Evolutionary conservation across 352 stramenopile species (phyloP).

Genomic region (Phytopythium litorale): DNA sequence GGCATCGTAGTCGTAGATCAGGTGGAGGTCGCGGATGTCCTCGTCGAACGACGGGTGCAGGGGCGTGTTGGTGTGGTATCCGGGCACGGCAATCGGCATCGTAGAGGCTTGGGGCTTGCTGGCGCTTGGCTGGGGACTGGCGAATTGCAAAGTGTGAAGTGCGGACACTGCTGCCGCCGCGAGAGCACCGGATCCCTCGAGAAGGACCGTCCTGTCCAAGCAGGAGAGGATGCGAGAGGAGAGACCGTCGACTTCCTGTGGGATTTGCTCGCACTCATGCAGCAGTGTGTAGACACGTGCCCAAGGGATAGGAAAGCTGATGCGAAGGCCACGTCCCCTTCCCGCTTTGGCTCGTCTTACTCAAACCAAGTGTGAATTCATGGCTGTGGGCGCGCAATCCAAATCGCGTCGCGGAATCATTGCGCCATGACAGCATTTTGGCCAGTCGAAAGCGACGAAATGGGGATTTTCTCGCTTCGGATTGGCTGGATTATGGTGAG

Average conservation of each 20-base stretch:
- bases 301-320: background rate
- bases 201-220: background rate
- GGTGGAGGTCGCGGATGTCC: conserved; percentile 49
- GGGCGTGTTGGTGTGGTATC: conserved; percentile 54
- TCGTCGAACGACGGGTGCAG: conserved; percentile 51
- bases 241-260: background rate
- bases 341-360: background rate
- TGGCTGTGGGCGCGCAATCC: background rate
- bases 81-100: conserved; percentile 18
- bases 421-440: background rate
- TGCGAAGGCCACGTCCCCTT: background rate
- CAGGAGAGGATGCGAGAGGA: background rate
- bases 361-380: background rate
- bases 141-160: conserved; percentile 7
- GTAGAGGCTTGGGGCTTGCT: background rate
- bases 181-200: background rate
- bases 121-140: conserved; percentile 1
- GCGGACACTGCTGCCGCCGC: background rate
- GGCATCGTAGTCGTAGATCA: conserved; percentile 54
- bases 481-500: background rate
- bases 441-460: background rate
- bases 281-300: conserved; percentile 1
- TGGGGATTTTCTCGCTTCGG: background rate
- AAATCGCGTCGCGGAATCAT: background rate
- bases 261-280: background rate